Base-by-base conservation (phyloP, 2,329 filamentous ascomycete species). In the Fusarium siculi region DNA sequence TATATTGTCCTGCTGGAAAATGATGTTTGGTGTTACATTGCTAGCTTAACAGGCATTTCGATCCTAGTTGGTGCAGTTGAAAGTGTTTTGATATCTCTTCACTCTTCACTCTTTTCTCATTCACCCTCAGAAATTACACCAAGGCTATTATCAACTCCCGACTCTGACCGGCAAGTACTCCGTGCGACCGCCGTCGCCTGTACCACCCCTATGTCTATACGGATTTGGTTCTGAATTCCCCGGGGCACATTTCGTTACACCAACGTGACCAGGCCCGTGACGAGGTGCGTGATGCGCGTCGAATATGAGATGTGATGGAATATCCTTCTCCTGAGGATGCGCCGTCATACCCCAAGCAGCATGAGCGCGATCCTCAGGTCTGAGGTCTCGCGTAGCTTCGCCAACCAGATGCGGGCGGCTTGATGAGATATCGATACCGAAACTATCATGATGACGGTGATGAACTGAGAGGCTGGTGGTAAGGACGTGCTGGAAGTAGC, bases 331-430 rank as follows among this genome's bases (percentile, higher is more conserved):
- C 53, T 63, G 44, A 57, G 46, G 49, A 66, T 32, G 43, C 52
- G 66, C 55, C 59, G 72, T 75, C 70, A 69, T 68, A 75, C 70
- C 58, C 61, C 72, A 74, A 46, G 53, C 43, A 47, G 50, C 54
- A 42, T 56, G 52, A 53, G 57, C 66, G 58, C 69, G 56, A 59
- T 60, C 40, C 54, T 59, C 65, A 73, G 61, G 60, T 58, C 53
- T 50, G 37, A 43, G 52, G 23, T 37, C 72, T 75, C 73, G 70
- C 73, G 64, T 75, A 75, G 59, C 59, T 46, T 58, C 61, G n/a
- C 73, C 72, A 75, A 75, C 70, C 70, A 73, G 58, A 71, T 43
- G 32, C 37, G 19, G 19, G 39, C 40, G 40, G 68, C 44, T 54
- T 63, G 8, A 56, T 42, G 36, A 54, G 43, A 57, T 28, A 39